phyloP scores from a whole-genome alignment of 2,329 filamentous ascomycete genomes.

The Venturiaceae sp. region DNA sequence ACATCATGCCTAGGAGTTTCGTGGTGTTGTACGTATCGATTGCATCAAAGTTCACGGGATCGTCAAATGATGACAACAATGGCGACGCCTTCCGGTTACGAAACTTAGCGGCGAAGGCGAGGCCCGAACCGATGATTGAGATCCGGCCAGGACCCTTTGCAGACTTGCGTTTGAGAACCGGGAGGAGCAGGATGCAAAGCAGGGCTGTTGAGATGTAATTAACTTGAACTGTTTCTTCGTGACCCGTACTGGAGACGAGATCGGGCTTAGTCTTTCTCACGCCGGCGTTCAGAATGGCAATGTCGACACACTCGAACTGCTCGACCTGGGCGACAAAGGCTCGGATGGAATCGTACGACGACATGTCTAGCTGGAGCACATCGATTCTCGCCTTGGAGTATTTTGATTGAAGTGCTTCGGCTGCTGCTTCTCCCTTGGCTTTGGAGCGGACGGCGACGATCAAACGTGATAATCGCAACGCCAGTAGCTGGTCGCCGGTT shows the following conservation, averaged over 20 bases:
- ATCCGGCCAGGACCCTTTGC: conserved; percentile 12
- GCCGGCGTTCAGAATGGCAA: conserved; percentile 7
- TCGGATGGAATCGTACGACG: conserved; percentile 22
- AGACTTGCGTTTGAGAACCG: conserved; percentile 3
- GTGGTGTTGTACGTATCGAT: conserved; percentile 12
- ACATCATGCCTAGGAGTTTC: conserved; percentile 15
- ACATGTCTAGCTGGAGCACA: conserved; percentile 27
- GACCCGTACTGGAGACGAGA: not conserved
- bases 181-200: conserved; percentile 4
- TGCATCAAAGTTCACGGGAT: conserved; percentile 8
- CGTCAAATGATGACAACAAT: conserved; percentile 13
- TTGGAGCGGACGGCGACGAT: conserved; percentile 34
- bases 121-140: conserved; percentile 10
- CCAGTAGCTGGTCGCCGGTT: conserved; percentile 31
- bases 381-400: conserved; percentile 12
- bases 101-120: too few relatives aligned
- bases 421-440: conserved; percentile 9
- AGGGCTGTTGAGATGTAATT: conserved; percentile 8
- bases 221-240: not conserved
- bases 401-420: not conserved
- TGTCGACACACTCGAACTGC: conserved; percentile 1
- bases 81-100: too few relatives aligned
- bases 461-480: conserved; percentile 27
- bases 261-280: not conserved
- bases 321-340: conserved; percentile 16